These are phyloP conservation scores for Magnaporthiopsis poae DNA, from an alignment of 2,329 filamentous ascomycete species.

Conservation along the genomic window DNA sequence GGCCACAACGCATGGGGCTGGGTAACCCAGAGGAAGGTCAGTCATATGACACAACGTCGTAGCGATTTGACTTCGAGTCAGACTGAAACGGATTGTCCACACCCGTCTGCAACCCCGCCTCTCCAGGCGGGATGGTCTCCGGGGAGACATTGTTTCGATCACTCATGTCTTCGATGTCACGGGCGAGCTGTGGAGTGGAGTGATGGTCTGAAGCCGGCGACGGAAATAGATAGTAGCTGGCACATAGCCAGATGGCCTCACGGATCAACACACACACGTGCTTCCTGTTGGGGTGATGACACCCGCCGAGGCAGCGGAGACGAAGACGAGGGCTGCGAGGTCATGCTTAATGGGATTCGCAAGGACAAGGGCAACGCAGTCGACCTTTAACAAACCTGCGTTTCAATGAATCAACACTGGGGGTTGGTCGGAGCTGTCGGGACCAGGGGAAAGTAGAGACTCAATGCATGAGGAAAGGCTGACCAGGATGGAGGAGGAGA, in stretches of 20 bases:
- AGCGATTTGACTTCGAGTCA: neutral
- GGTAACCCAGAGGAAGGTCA: neutral
- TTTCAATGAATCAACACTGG: neutral
- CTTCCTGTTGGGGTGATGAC: no score
- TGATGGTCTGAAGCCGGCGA: neutral
- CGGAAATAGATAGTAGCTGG: no score
- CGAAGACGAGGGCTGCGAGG: neutral
- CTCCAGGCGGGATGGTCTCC: constrained; percentile 2
- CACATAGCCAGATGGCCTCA: no score
- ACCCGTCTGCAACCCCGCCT: neutral
- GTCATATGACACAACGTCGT: neutral
- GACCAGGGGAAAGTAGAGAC: neutral
- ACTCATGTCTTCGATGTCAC: neutral
- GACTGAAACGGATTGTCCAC: neutral
- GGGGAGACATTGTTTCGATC: constrained; percentile 1
- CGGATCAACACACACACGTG: no score
- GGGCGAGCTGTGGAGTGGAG: no score
- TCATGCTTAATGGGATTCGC: neutral
- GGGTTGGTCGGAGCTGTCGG: neutral
- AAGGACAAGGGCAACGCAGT: neutral
- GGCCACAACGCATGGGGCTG: no score
- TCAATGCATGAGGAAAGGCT: neutral
- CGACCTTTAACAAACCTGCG: neutral
- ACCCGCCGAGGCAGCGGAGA: no score
- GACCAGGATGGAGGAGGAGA: neutral